Percentiles rank a stretch among this genome's conserved stretches.
phyloP scores from a whole-genome alignment of 2,329 filamentous ascomycete genomes.

The Rutstroemia sp. region DNA sequence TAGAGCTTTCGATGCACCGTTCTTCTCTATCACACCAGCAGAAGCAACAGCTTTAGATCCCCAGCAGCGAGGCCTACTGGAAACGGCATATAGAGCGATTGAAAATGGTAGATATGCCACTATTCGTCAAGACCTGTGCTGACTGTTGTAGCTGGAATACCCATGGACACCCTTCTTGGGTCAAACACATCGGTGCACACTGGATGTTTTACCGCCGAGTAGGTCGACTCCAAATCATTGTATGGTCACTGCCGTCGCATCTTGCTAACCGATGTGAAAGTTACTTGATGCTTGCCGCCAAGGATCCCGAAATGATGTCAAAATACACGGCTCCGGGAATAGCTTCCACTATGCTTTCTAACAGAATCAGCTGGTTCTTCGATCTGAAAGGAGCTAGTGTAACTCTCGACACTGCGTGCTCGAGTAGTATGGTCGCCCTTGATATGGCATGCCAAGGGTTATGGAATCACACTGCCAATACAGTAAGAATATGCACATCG shows the following conservation, averaged over 20 bases:
- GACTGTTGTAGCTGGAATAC: constrained; percentile 7
- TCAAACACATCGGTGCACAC: constrained; percentile 38
- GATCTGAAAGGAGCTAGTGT: constrained; percentile 43
- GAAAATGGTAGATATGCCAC: constrained; percentile 27
- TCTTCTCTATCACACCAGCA: constrained; percentile 16
- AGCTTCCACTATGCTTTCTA: constrained; percentile 37
- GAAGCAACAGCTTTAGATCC: constrained; percentile 33
- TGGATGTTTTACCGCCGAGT: constrained; percentile 35
- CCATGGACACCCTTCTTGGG: constrained; percentile 3
- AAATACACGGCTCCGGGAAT: constrained; percentile 21
- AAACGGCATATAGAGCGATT: constrained; percentile 23
- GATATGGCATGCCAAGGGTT: constrained; percentile 45
- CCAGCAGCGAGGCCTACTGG: constrained; percentile 45
- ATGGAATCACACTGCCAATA: neutral
- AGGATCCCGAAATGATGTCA: neutral
- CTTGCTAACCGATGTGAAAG: neutral
- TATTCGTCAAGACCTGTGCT: neutral
- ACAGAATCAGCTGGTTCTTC: constrained; percentile 47
- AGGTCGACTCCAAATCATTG: neutral
- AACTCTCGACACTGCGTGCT: constrained; percentile 52
- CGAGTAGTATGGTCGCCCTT: constrained; percentile 45
- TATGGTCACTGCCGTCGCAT: neutral
- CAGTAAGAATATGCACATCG: neutral
- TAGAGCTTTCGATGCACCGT: constrained; percentile 16
- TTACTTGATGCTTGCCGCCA: neutral